Evolutionary conservation across 495 filamentous ascomycete genomes (phyloP).

Genomic region (Aspergillus bridgeri): DNA sequence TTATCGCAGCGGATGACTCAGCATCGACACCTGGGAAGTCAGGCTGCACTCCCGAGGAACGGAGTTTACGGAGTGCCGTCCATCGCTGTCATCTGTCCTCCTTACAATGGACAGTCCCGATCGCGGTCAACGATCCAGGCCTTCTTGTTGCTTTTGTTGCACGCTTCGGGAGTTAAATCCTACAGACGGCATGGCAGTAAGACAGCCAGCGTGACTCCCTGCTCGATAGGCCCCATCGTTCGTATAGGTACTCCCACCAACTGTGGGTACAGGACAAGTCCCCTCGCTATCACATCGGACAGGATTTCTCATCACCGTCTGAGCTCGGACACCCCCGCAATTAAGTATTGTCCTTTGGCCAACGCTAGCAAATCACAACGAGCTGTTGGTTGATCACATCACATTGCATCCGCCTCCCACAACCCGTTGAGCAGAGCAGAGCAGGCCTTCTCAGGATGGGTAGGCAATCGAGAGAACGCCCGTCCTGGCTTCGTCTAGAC

Average conservation of each 20-base stretch:
- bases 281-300: conserved; percentile 12
- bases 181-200: neutral
- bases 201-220: neutral
- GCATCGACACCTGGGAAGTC: neutral
- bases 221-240: conserved; percentile 7
- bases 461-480: neutral
- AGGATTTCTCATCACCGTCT: conserved; percentile 14
- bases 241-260: neutral
- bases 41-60: neutral
- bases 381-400: conserved; percentile 17
- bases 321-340: conserved; percentile 22
- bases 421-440: neutral
- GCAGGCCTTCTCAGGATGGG: too few relatives aligned
- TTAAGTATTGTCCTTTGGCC: neutral
- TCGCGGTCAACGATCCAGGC: neutral
- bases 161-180: neutral
- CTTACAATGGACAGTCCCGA: neutral
- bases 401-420: conserved; percentile 11
- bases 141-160: neutral
- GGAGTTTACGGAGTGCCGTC: too few relatives aligned
- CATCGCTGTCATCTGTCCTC: too few relatives aligned
- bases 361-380: conserved; percentile 2
- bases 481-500: neutral
- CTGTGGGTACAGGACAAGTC: neutral
- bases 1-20: neutral